Percentiles rank a stretch among this genome's conserved stretches.
These are phyloP conservation scores for Pseudoneurospora amorphoporcata DNA, from an alignment of 495 filamentous ascomycete species.

Conservation along the genomic window DNA sequence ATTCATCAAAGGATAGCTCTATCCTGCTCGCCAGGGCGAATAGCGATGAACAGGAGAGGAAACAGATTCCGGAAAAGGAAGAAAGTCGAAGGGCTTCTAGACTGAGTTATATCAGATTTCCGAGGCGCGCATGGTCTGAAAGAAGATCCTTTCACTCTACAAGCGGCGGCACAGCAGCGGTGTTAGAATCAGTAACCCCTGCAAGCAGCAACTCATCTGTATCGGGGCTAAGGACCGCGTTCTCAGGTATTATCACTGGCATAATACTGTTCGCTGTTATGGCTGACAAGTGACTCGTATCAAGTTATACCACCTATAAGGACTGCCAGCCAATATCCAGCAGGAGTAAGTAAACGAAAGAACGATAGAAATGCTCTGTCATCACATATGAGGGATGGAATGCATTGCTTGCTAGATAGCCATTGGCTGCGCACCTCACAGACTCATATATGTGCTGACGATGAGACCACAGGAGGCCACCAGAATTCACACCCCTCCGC, in stretches of 20 bases:
- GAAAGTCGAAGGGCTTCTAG: not conserved
- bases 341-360: constrained; percentile 7
- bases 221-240: not conserved
- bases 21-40: not conserved
- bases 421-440: not conserved
- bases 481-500: constrained; percentile 37
- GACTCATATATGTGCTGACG: not conserved
- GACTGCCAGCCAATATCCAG: constrained; percentile 10
- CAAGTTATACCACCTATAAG: not conserved
- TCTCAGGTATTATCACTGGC: not conserved
- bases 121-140: not conserved
- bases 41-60: not conserved
- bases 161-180: not conserved
- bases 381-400: not conserved
- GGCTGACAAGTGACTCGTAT: not conserved
- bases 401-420: constrained; percentile 17
- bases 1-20: not conserved
- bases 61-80: not conserved
- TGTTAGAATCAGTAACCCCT: not conserved
- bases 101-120: not conserved
- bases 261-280: not conserved
- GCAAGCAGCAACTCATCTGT: not conserved
- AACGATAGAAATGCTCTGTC: not conserved
- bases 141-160: not conserved
- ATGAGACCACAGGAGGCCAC: constrained; percentile 30